phyloP scores from a whole-genome alignment of 371 early-diverging fungal genomes.

The Racocetra persica region DNA sequence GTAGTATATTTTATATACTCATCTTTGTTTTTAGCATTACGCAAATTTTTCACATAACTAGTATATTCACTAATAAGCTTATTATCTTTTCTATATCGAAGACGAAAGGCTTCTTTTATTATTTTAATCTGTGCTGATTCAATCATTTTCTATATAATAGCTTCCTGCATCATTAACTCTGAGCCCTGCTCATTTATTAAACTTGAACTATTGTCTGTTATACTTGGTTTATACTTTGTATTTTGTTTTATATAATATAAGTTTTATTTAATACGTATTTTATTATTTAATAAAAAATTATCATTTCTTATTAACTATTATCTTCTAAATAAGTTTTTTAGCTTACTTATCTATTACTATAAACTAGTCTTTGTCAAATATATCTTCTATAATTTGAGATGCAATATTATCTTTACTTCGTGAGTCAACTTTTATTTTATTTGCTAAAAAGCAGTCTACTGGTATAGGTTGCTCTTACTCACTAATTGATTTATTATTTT shows the following conservation, averaged over 20 bases:
- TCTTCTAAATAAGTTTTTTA: slow-evolving; percentile 36
- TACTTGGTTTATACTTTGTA: too few relatives aligned
- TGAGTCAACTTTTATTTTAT: too few relatives aligned
- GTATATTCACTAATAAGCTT: too few relatives aligned
- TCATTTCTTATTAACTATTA: slow-evolving; percentile 29
- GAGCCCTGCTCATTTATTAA: too few relatives aligned
- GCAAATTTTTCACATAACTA: slow-evolving; percentile 30
- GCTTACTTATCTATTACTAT: slow-evolving; percentile 25
- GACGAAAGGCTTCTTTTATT: too few relatives aligned
- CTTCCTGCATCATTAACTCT: too few relatives aligned
- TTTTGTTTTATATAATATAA: slow-evolving; percentile 26
- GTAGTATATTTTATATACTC: slow-evolving; percentile 28
- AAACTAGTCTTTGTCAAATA: slow-evolving; percentile 2
- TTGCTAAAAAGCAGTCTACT: not conserved
- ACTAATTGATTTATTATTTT: slow-evolving; percentile 8
- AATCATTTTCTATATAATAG: too few relatives aligned
- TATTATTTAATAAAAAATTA: slow-evolving; percentile 29
- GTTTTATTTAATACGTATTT: slow-evolving; percentile 23
- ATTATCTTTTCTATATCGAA: too few relatives aligned
- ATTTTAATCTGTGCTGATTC: too few relatives aligned
- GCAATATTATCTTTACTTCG: not conserved
- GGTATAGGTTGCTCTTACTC: slow-evolving; percentile 21
- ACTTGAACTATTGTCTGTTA: too few relatives aligned
- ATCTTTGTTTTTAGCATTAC: not conserved
- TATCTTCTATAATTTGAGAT: slow-evolving; percentile 8